Percentiles rank a stretch among this genome's conserved stretches.
Evolutionary conservation across 306 rosid species (phyloP).

Genomic region (Malus orientalis): DNA sequence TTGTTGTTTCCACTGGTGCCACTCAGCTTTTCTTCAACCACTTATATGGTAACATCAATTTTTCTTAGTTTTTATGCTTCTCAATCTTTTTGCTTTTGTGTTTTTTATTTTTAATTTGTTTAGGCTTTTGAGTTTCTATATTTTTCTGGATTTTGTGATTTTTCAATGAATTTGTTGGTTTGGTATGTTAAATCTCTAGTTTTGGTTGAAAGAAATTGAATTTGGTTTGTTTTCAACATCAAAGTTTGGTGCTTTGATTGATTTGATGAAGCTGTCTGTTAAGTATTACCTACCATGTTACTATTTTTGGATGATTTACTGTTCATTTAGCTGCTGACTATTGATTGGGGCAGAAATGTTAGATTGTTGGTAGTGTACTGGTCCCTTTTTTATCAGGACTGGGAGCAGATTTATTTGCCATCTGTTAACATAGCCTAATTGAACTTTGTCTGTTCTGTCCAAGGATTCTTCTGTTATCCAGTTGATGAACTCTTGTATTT

Average conservation of each 20-base stretch:
- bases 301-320: conserved; percentile 8
- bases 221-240: not conserved
- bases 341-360: not conserved
- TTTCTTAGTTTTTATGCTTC: not conserved
- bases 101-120: not conserved
- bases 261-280: not conserved
- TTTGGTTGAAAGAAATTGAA: not conserved
- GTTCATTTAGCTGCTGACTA: not conserved
- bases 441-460: not conserved
- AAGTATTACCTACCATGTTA: not conserved
- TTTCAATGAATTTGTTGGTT: not conserved
- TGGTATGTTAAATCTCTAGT: not conserved
- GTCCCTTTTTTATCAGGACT: not conserved
- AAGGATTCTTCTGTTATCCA: not conserved
- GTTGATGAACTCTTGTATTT: not conserved
- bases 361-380: not conserved
- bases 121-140: not conserved
- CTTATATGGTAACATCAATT: conserved; percentile 48
- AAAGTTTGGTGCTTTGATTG: conserved; percentile 9
- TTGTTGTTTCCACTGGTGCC: conserved; percentile 77
- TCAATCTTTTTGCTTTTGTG: not conserved
- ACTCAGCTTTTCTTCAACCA: conserved; percentile 91
- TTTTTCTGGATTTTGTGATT: not conserved
- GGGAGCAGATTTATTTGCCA: not conserved
- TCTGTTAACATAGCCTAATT: not conserved